These are phyloP conservation scores for Amanita muscaria DNA, from an alignment of 768 basidiomycete species.

Conservation along the genomic window DNA sequence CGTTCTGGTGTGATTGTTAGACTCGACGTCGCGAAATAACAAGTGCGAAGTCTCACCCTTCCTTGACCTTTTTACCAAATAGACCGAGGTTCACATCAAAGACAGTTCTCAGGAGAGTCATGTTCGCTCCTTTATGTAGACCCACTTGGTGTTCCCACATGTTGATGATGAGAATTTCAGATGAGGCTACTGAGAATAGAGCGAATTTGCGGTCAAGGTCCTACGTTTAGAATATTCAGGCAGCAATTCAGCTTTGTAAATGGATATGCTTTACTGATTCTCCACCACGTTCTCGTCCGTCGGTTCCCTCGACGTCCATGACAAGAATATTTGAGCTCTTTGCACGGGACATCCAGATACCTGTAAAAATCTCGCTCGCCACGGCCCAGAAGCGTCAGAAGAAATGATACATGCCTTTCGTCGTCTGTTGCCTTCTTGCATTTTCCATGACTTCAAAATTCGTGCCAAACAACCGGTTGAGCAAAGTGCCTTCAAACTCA, in stretches of 20 bases:
- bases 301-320: conserved; percentile 99
- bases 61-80: conserved; percentile 71
- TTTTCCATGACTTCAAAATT: conserved; percentile 99
- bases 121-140: conserved; percentile 96
- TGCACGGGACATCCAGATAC: conserved; percentile 98
- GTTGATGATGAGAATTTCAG: conserved; percentile 92
- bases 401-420: conserved; percentile 83
- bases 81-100: conserved; percentile 96
- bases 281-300: conserved; percentile 95
- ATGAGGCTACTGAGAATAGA: conserved; percentile 91
- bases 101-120: conserved; percentile 98
- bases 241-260: neutral
- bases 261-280: conserved; percentile 59
- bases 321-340: conserved; percentile 85
- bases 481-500: conserved; percentile 68
- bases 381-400: conserved; percentile 84
- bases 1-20: conserved; percentile 26
- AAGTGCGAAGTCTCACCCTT: conserved; percentile 30
- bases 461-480: conserved; percentile 93
- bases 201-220: conserved; percentile 99
- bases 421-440: conserved; percentile 87
- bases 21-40: neutral
- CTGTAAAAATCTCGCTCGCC: conserved; percentile 42
- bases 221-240: conserved; percentile 23
- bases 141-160: conserved; percentile 99